These are phyloP conservation scores for Wallacemonas rigidus DNA, from an alignment of 208 protist species.

Conservation along the genomic window DNA sequence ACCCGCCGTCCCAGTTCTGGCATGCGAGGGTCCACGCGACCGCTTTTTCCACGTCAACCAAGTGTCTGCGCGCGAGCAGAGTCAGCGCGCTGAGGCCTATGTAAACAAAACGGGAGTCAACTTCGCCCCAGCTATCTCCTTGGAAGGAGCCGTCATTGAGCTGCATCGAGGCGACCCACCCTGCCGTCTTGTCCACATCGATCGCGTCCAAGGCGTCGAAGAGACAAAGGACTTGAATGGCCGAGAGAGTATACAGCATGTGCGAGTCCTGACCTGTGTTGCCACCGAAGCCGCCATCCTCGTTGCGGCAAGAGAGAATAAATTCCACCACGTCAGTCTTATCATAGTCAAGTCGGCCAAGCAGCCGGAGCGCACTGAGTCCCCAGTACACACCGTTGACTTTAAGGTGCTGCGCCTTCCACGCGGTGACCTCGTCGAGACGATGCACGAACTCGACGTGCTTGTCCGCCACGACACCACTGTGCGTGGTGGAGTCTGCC, in stretches of 20 bases:
- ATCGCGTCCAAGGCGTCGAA: conserved; percentile 59
- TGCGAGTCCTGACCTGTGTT: conserved; percentile 97
- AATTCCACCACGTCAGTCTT: conserved; percentile 91
- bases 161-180: conserved; percentile 92
- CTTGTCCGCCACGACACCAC: conserved; percentile 45
- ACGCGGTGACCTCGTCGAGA: conserved; percentile 85
- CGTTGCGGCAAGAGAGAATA: conserved; percentile 91
- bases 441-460: conserved; percentile 78
- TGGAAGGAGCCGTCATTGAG: conserved; percentile 97
- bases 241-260: conserved; percentile 98
- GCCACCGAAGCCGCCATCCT: conserved; percentile 97
- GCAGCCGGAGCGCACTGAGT: conserved; percentile 81
- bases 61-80: conserved; percentile 83
- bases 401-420: conserved; percentile 96
- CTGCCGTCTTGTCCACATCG: conserved; percentile 65
- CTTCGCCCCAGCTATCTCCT: conserved; percentile 98
- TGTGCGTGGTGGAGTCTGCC: too few relatives aligned
- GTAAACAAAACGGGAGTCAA: conserved; percentile 99
- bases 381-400: conserved; percentile 98
- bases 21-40: conserved; percentile 93
- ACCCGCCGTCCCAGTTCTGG: conserved; percentile 99
- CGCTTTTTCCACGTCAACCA: conserved; percentile 89
- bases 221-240: conserved; percentile 94
- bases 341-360: conserved; percentile 80
- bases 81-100: conserved; percentile 95